Evolutionary conservation across 169 alveolate genomes (phyloP).

Genomic region (Plasmodium vinckei): DNA sequence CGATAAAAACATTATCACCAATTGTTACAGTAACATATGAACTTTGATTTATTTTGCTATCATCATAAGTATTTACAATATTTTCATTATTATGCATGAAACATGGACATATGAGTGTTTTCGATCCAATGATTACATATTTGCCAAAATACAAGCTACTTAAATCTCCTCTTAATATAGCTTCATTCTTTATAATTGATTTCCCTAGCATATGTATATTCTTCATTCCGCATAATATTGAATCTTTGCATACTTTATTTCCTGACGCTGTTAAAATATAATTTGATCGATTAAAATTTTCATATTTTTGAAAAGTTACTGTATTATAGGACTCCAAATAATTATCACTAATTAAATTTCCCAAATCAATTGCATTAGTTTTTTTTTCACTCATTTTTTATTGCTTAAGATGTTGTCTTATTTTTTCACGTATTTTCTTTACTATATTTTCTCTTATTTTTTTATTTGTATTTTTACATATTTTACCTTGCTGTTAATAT

Average conservation of each 20-base stretch:
- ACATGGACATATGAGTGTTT: conserved; percentile 87
- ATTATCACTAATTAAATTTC: conserved; percentile 45
- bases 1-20: conserved; percentile 89
- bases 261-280: conserved; percentile 75
- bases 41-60: not conserved
- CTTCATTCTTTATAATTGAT: conserved; percentile 83
- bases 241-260: conserved; percentile 60
- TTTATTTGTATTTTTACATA: not conserved
- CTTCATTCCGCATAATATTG: conserved; percentile 82
- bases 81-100: conserved; percentile 63
- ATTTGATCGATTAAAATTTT: conserved; percentile 25
- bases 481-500: not conserved
- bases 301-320: conserved; percentile 35
- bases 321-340: conserved; percentile 56
- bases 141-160: conserved; percentile 84
- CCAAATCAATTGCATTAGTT: not conserved
- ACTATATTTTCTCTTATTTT: not conserved
- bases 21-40: conserved; percentile 81
- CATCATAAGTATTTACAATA: not conserved
- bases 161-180: conserved; percentile 88
- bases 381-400: not conserved
- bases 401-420: not conserved
- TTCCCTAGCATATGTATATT: conserved; percentile 87
- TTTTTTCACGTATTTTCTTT: not conserved
- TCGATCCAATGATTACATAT: conserved; percentile 83